phyloP scores from a whole-genome alignment of 495 filamentous ascomycete genomes.

The Aspergillus ostianus region DNA sequence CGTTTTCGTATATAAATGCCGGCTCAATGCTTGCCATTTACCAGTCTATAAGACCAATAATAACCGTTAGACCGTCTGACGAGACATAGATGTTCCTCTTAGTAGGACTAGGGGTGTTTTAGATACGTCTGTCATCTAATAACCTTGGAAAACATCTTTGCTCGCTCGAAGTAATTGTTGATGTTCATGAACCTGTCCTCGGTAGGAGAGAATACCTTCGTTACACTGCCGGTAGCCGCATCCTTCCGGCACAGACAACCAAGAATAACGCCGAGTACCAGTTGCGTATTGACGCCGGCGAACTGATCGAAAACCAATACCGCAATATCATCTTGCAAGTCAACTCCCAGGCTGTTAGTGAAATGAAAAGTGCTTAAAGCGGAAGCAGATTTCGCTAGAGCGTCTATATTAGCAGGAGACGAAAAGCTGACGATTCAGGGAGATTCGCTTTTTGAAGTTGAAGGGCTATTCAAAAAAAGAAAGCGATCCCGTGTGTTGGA shows the following conservation, averaged over 20 bases:
- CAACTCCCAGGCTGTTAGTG: no score
- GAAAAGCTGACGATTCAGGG: no score
- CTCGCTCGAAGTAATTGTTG: slow-evolving; percentile 29
- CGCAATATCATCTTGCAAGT: no score
- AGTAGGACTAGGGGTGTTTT: slow-evolving; percentile 30
- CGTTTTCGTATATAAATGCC: slow-evolving; percentile 35
- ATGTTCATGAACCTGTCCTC: slow-evolving; percentile 36
- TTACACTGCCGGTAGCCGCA: neutral
- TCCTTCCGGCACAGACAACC: no score
- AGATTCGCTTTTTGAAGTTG: no score
- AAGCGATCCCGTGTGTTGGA: slow-evolving; percentile 12
- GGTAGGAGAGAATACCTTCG: slow-evolving; percentile 24
- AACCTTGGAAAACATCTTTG: slow-evolving; percentile 30
- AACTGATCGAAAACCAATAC: no score
- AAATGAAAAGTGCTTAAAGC: no score
- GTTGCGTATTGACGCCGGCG: no score
- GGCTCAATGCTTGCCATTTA: slow-evolving; percentile 40
- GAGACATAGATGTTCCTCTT: slow-evolving; percentile 47
- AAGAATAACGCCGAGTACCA: no score
- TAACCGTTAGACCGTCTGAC: slow-evolving; percentile 33
- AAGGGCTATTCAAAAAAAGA: no score
- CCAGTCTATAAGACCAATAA: slow-evolving; percentile 45
- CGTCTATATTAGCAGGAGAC: no score
- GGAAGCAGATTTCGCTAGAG: no score
- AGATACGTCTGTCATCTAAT: slow-evolving; percentile 28